phyloP scores from a whole-genome alignment of 139 green algal genomes.

The Spirogloea muscicola region DNA sequence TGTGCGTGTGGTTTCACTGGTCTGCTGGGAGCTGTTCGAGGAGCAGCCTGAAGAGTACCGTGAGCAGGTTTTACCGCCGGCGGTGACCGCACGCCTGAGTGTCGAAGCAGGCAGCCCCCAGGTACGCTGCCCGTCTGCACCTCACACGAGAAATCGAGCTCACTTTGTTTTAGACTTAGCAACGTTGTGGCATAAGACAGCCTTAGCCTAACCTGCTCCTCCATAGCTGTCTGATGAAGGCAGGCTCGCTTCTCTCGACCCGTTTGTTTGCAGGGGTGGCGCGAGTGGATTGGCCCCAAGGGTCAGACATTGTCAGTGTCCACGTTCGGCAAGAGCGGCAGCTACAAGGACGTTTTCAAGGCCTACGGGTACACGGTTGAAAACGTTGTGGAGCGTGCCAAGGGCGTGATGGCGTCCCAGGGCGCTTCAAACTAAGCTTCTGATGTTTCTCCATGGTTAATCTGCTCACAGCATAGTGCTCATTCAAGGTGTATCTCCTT shows the following conservation, averaged over 20 bases:
- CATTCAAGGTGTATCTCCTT: no score
- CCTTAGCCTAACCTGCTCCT: no score
- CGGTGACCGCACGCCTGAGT: constrained; percentile 72
- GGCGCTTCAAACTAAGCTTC: no score
- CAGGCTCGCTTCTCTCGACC: no score
- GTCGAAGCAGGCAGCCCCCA: constrained; percentile 80
- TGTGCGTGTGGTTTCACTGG: constrained; percentile 89
- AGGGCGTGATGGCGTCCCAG: constrained; percentile 50
- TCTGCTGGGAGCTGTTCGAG: constrained; percentile 95
- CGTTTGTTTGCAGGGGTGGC: constrained; percentile 91
- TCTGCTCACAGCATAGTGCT: no score
- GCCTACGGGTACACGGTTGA: constrained; percentile 92
- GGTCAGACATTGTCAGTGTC: constrained; percentile 83
- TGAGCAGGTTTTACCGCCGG: constrained; percentile 62
- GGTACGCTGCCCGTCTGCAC: no score
- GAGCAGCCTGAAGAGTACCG: constrained; percentile 70
- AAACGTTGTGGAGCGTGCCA: constrained; percentile 69
- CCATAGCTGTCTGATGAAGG: no score
- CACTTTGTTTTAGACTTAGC: no score
- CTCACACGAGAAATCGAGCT: no score
- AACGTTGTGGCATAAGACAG: no score
- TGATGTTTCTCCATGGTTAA: no score
- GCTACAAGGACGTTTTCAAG: constrained; percentile 82
- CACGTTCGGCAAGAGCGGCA: constrained; percentile 86
- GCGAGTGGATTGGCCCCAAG: constrained; percentile 71